These are phyloP conservation scores for Dryas integrifolia DNA, from an alignment of 331 rosid genomes.

Conservation along the genomic window DNA sequence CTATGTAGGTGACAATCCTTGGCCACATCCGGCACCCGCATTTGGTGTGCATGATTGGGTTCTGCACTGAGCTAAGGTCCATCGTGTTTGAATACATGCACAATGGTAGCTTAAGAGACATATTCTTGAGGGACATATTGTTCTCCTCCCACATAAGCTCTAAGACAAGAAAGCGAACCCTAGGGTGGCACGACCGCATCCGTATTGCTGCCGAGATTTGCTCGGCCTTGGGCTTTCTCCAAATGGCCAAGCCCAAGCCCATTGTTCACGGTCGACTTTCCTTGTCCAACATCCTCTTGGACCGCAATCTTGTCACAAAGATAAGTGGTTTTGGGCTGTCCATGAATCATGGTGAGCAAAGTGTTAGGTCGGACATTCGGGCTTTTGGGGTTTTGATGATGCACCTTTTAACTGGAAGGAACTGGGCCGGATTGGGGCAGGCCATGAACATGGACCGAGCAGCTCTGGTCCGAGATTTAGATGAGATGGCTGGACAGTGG, in stretches of 20 bases:
- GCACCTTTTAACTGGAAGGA: constrained; percentile 61
- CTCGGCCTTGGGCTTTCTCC: constrained; percentile 65
- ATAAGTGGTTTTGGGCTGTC: constrained; percentile 52
- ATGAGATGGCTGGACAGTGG: constrained; percentile 74
- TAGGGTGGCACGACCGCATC: constrained; percentile 70
- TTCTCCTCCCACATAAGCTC: constrained; percentile 36
- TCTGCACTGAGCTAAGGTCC: constrained; percentile 60
- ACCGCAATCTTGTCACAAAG: constrained; percentile 68
- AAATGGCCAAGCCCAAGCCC: constrained; percentile 40
- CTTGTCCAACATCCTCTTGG: constrained; percentile 57
- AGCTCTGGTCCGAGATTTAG: constrained; percentile 44
- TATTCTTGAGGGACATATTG: constrained; percentile 53
- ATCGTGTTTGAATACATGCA: constrained; percentile 73
- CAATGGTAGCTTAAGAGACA: constrained; percentile 68
- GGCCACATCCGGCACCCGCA: constrained; percentile 65
- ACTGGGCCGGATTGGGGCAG: constrained; percentile 57
- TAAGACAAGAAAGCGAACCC: constrained; percentile 44
- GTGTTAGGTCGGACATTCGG: constrained; percentile 37
- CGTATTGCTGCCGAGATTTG: constrained; percentile 57
- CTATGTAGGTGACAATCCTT: constrained; percentile 53
- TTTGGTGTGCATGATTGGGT: constrained; percentile 64
- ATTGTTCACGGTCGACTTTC: constrained; percentile 49
- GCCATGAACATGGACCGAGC: constrained; percentile 41
- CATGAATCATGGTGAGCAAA: constrained; percentile 17
- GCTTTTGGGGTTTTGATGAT: constrained; percentile 55